Evolutionary conservation across 306 rosid genomes (phyloP), one percentile per base, ranked within the genome.

Genomic region (Malus fusca): DNA sequence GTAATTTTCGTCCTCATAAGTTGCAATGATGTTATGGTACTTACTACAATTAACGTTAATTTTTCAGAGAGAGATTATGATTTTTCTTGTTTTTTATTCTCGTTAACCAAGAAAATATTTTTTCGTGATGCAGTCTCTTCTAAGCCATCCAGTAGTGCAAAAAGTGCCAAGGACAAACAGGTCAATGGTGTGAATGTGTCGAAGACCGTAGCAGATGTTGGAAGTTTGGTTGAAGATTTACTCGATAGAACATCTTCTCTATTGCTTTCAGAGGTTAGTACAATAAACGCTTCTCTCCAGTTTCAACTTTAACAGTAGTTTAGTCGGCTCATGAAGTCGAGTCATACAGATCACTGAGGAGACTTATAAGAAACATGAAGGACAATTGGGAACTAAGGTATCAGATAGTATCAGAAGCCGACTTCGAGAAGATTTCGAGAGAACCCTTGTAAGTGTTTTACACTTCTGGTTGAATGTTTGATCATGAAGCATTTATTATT

Each of bases 211-310:
- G 82, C 96, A 61, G 89, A 96, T 74, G 97, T 81, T 75, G 93
- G 86, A 63, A 83, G 89, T 77, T 85, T 87, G 77, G 93, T 90
- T 8, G 92, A 92, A 73, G 91, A 85, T 76, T 90, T 96, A 81
- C 84, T 96, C 81, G 78, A 87, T 2, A 90, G 82, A 87, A 89
- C 97, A 69, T 88, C 97, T 13, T 70, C 87, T 1, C 46, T 92
- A 65, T 82, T 92, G 80, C 85, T 89, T 75, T 83, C 93, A 67
- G 91, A 95, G 99, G 99, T 89, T 81, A 73, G 66, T 17, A 18
- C 25, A 46, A 70, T 21, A 46, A 18, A 15, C 53, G 37, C 19
- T 82, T 82, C 74, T 48, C 64, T 48, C 61, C 35, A 25, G 11
- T 71, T 77, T 55, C 43, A 13, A 72, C 64, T 53, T 75, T 55